Evolutionary conservation across 345 rosid species (phyloP).

Genomic region (Anastatica hierochuntica): DNA sequence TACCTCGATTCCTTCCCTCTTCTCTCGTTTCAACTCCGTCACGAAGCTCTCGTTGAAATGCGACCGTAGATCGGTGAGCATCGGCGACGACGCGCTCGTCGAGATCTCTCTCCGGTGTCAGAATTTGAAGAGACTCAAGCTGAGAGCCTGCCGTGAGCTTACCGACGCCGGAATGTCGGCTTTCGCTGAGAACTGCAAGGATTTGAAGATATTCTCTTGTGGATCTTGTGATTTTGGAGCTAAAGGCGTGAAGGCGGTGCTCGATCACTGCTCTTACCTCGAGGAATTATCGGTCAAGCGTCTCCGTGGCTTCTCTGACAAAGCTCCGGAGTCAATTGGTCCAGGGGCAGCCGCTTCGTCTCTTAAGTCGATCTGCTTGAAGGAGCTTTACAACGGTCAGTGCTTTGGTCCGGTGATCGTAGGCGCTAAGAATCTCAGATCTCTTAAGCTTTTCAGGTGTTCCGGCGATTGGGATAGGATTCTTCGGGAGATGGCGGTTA

Average conservation of each 20-base stretch:
- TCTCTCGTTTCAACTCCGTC: slow-evolving; percentile 74
- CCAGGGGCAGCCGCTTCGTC: slow-evolving; percentile 52
- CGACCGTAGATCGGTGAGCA: slow-evolving; percentile 63
- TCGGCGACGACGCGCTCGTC: slow-evolving; percentile 64
- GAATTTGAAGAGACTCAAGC: slow-evolving; percentile 70
- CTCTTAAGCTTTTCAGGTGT: slow-evolving; percentile 71
- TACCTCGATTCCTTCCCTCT: slow-evolving; percentile 37
- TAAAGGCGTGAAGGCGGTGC: slow-evolving; percentile 73
- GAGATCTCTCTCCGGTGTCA: slow-evolving; percentile 55
- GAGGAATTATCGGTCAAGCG: slow-evolving; percentile 79
- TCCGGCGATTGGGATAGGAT: slow-evolving; percentile 76
- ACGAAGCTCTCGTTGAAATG: slow-evolving; percentile 82
- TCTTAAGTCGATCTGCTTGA: slow-evolving; percentile 55
- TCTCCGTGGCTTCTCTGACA: slow-evolving; percentile 56
- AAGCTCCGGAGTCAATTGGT: slow-evolving; percentile 50
- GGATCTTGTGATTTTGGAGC: slow-evolving; percentile 83
- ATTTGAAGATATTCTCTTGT: slow-evolving; percentile 68
- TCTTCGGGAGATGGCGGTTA: slow-evolving; percentile 35
- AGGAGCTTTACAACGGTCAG: slow-evolving; percentile 69
- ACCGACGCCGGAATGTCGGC: slow-evolving; percentile 59
- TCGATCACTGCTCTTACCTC: slow-evolving; percentile 54
- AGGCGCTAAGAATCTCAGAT: slow-evolving; percentile 50
- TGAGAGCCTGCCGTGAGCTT: slow-evolving; percentile 67
- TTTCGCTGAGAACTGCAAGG: slow-evolving; percentile 62
- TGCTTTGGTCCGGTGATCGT: slow-evolving; percentile 57